Evolutionary conservation across 148 eudicot genomes (phyloP), one percentile per base, ranked within the genome.

Genomic region (Polygonum maritimum): DNA sequence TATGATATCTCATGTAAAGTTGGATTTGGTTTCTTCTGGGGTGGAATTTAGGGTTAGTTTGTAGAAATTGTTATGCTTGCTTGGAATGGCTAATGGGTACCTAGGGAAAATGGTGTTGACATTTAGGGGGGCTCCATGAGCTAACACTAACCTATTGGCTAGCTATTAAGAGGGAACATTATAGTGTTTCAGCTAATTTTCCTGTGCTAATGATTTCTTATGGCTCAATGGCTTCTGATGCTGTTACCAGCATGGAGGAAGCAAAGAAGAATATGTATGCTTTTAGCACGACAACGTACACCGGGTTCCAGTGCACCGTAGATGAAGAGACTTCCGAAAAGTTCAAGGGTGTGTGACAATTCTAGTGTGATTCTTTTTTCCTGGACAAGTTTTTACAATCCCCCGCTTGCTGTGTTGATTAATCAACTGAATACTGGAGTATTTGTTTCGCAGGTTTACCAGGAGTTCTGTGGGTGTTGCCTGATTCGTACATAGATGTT

Each of bases 221-320:
- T 80, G 48, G 6, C 41, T 67, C 44, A 58, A 45, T 48, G 49
- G 10, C 52, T 21, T 76, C 11, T 15, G 26, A 44, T 51, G 41
- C 48, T 48, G 77, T 38, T 74, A 69, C 62, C 88, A 94, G 98
- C 82, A 90, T 92, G 92, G 97, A 94, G 83, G 97, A 94, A 84
- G 97, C 94, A 48, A 92, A 87, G 87, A 94, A 90, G 87, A 94
- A 90, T 79, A 92, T 92, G 96, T 92, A 92, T 77, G 98, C 97
- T 62, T 94, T 94, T 78, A 92, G 98, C 83, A 94, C 98, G 51
- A 92, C 98, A 33, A 94, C 98, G n/a, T 92, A 94, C 79, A 94
- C 98, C 35, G 98, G 97, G 51, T 94, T 94, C 82, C 98, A 92
- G 76, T 94, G 98, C 83, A 90, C 97, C 35, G 97, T 92, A 51